Evolutionary conservation across 2,329 filamentous ascomycete species (phyloP).

Genomic region (Monilinia fructicola): DNA sequence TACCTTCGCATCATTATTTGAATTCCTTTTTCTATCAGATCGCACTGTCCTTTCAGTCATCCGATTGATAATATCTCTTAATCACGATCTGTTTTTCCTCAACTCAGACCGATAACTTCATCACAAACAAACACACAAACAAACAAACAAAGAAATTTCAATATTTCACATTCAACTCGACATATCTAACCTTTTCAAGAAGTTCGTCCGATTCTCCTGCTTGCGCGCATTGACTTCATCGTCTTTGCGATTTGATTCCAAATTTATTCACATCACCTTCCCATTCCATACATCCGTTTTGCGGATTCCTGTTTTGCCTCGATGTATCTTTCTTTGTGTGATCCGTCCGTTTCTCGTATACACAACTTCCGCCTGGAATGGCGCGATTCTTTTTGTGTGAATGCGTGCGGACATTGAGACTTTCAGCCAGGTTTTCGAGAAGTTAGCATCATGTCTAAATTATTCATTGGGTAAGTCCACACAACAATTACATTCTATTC

Average conservation of each 20-base stretch:
- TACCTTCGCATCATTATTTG: slow-evolving; percentile 4
- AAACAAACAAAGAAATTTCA: slow-evolving; percentile 15
- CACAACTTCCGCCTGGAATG: slow-evolving; percentile 38
- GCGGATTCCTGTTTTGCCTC: slow-evolving; percentile 41
- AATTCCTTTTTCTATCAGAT: slow-evolving; percentile 7
- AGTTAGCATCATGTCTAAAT: slow-evolving; percentile 72
- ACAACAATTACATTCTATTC: slow-evolving; percentile 1
- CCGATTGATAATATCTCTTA: slow-evolving; percentile 27
- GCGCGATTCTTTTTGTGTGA: slow-evolving; percentile 39
- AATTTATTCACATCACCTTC: slow-evolving; percentile 33
- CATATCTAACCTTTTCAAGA: slow-evolving; percentile 36
- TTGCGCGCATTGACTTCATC: slow-evolving; percentile 39
- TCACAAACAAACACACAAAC: slow-evolving; percentile 16
- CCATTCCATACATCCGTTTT: slow-evolving; percentile 36
- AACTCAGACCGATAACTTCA: neutral
- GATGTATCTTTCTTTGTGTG: slow-evolving; percentile 43
- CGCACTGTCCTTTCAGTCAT: slow-evolving; percentile 41
- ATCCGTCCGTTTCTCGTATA: slow-evolving; percentile 38
- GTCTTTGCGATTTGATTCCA: slow-evolving; percentile 30
- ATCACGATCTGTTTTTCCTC: slow-evolving; percentile 8
- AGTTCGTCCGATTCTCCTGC: slow-evolving; percentile 42
- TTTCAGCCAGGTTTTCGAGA: slow-evolving; percentile 40
- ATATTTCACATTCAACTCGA: slow-evolving; percentile 5
- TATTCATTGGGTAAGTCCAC: slow-evolving; percentile 82
- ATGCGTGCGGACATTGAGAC: slow-evolving; percentile 44